phyloP scores from a whole-genome alignment of 306 rosid species.

The Dalbergia cultrata region DNA sequence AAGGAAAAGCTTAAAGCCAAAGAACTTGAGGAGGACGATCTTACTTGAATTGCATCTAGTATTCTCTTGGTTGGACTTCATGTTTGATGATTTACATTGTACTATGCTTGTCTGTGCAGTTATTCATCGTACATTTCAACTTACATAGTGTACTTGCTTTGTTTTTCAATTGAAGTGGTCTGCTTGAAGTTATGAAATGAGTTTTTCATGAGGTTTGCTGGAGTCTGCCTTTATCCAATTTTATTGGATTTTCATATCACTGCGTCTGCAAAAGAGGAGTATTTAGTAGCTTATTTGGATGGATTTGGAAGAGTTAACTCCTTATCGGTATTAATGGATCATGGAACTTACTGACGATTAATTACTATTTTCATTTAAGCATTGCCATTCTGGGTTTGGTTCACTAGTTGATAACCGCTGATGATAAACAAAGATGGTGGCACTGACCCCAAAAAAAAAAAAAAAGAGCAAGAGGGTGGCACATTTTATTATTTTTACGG shows the following conservation, averaged over 20 bases:
- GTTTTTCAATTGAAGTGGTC: slow-evolving; percentile 41
- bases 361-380: neutral
- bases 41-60: slow-evolving; percentile 60
- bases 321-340: neutral
- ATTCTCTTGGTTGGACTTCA: slow-evolving; percentile 40
- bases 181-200: slow-evolving; percentile 45
- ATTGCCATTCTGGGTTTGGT: neutral
- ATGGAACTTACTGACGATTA: neutral
- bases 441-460: no score
- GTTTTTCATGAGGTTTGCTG: slow-evolving; percentile 23
- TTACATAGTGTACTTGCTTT: slow-evolving; percentile 47
- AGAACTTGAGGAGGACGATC: slow-evolving; percentile 98
- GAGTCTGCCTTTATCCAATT: slow-evolving; percentile 8
- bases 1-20: slow-evolving; percentile 96
- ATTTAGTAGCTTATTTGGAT: slow-evolving; percentile 3
- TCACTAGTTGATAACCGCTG: no score
- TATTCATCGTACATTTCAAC: slow-evolving; percentile 39
- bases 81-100: slow-evolving; percentile 55
- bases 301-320: neutral
- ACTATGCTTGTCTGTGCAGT: slow-evolving; percentile 46
- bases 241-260: slow-evolving; percentile 1
- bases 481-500: no score
- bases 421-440: no score
- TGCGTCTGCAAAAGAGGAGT: neutral
- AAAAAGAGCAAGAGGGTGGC: no score